Evolutionary conservation across 495 filamentous ascomycete species (phyloP).

Genomic region (Hypomontagnella monticulosa): DNA sequence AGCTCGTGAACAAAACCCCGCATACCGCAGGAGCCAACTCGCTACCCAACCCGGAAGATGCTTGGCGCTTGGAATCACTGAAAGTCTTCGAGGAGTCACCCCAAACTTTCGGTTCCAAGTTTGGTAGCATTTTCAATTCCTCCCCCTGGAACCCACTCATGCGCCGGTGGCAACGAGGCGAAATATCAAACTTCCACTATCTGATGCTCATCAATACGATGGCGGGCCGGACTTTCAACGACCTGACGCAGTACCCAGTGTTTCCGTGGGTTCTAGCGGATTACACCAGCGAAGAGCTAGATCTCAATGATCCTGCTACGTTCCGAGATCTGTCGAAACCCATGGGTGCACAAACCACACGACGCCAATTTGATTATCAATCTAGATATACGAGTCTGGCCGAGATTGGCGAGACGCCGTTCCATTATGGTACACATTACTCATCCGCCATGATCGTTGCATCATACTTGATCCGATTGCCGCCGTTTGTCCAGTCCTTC

Average conservation of each 20-base stretch:
- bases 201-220: slow-evolving; percentile 98
- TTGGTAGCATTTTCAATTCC: slow-evolving; percentile 93
- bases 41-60: slow-evolving; percentile 69
- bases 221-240: slow-evolving; percentile 96
- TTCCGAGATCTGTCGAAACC: slow-evolving; percentile 95
- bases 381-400: slow-evolving; percentile 87
- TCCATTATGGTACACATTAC: slow-evolving; percentile 98
- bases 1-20: slow-evolving; percentile 78
- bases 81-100: slow-evolving; percentile 82
- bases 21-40: slow-evolving; percentile 67
- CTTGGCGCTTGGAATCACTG: slow-evolving; percentile 87
- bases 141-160: slow-evolving; percentile 81
- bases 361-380: slow-evolving; percentile 77
- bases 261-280: slow-evolving; percentile 98
- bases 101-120: slow-evolving; percentile 86
- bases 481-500: slow-evolving; percentile 96
- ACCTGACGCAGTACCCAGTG: slow-evolving; percentile 96
- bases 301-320: slow-evolving; percentile 80
- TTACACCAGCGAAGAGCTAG: slow-evolving; percentile 95
- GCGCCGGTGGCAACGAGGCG: slow-evolving; percentile 88
- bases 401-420: slow-evolving; percentile 90
- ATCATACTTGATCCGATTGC: slow-evolving; percentile 92
- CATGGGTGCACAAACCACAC: slow-evolving; percentile 90
- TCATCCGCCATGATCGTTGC: slow-evolving; percentile 99
- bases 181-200: slow-evolving; percentile 98